Base-by-base conservation (phyloP, 169 alveolate genomes). In the Cryptosporidium sp. region DNA sequence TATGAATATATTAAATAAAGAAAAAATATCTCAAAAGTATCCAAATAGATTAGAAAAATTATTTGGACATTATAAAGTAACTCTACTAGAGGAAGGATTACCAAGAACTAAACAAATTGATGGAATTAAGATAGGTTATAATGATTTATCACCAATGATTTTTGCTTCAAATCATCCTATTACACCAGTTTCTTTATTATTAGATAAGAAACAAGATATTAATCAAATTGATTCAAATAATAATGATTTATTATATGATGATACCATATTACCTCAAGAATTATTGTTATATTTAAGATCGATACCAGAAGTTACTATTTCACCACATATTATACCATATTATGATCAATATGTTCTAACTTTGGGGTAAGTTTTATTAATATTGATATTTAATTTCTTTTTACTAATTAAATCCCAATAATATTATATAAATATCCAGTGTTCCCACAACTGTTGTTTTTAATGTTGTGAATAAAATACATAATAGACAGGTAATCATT, bases 91-190 rank as follows among this genome's bases (percentile, higher is more conserved):
- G 9, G 75, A 80, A 62, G 87, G 75, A 14, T 45, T 80, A 62
- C 59, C 62, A 37, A 37, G 21, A 80, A 4, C 75, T 21, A 23
- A 43, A 9, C 45, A 62, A 39, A 80, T 65, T 21, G 68, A 80
- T 8, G 87, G 75, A 21, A 62, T 80, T 29, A 61, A 65, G n/a
- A 41, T 80, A 35, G 87, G 69, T n/a, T 80, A 12, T 37, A 62
- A 39, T 65, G 75, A 65, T 29, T 58, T 80, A 61, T 37, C 87
- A 37, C 75, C 73, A 18, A 80, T 80, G 87, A 80, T 80, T 41
- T 12, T 80, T 62, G 87, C 87, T 23, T 80, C 87, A 62, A 80
- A 80, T 29, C 73, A 62, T 39, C 87, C 73, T 58, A 80, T 80
- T 33, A 80, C 75, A 37, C 87, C 87, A n/a, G 75, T 80, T 21